Evolutionary conservation across 1,284 basidiomycete genomes (phyloP).

Genomic region (Hymenochaete sp.): DNA sequence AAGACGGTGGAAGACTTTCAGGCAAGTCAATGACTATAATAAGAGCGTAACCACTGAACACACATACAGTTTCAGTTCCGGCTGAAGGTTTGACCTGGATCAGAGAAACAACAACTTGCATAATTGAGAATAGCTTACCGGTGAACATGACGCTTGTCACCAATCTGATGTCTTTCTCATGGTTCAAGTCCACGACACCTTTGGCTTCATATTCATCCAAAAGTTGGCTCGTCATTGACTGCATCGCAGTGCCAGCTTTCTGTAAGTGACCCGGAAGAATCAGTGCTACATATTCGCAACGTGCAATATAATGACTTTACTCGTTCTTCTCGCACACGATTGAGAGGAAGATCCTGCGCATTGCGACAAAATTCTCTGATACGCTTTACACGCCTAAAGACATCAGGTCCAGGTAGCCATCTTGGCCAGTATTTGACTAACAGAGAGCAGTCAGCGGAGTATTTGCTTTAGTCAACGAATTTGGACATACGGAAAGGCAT

Average conservation of each 20-base stretch:
- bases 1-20: slow-evolving; percentile 17
- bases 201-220: slow-evolving; percentile 9
- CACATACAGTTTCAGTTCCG: slow-evolving; percentile 10
- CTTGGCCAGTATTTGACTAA: slow-evolving; percentile 22
- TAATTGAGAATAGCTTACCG: too few species aligned
- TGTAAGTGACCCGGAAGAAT: slow-evolving; percentile 2
- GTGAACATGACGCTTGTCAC: slow-evolving; percentile 8
- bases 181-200: background rate
- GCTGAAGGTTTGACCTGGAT: background rate
- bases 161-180: slow-evolving; percentile 11
- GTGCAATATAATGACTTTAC: background rate
- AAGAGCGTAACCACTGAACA: background rate
- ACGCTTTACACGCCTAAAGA: too few species aligned
- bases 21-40: too few species aligned
- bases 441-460: background rate
- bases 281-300: slow-evolving; percentile 5
- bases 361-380: too few species aligned
- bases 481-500: slow-evolving; percentile 21
- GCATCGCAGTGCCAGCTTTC: slow-evolving; percentile 1
- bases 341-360: too few species aligned
- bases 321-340: background rate
- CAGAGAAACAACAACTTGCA: background rate
- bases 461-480: background rate
- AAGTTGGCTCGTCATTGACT: slow-evolving; percentile 9
- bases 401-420: slow-evolving; percentile 25